Base-by-base conservation (phyloP, 495 filamentous ascomycete species). In the Antarctomyces pellizariae region DNA sequence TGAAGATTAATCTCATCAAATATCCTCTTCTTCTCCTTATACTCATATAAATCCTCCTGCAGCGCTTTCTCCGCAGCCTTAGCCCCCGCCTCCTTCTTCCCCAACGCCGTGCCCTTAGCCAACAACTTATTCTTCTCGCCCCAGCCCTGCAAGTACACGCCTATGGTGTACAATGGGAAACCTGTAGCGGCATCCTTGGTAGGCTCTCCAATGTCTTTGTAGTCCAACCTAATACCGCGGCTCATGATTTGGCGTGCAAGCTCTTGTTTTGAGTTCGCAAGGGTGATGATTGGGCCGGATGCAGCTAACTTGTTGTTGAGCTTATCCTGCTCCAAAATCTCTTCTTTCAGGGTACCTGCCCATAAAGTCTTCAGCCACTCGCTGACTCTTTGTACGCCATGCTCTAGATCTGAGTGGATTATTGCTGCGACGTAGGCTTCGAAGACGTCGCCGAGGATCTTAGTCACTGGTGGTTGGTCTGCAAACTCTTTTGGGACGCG, bases 371-470 rank as follows among this genome's bases (percentile, higher is more conserved):
- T 62, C 25, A 92, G 43, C 77, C 78, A 92, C 13, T 56, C 35
- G 28, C 70, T 56, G 5, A 54, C 70, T 9, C 51, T 53, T 26
- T 41, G 32, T 26, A 73, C 59, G 4, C 79, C 79, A 22, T 62
- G 38, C 7, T 39, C 45, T 0, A 64, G 49, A 39, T 75, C 57
- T 7, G 67, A 67, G 5, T 79, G 46, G 23, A 89, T 58, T 13
- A 77, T 43, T 7, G 75, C 80, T 11, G 76, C 82, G 6, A 82
- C 62, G 44, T 84, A 90, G 1, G 82, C 71, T 46, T 92, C 82
- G 41, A 92, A 83, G 5, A 92, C 59, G 45, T 92, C 82, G 5
- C 67, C 82, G 25, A 68, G 50, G 10, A 71, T 64, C 44, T 92
- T 92, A 14, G 37, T 49, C 16, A 52, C 18, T 28, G 26, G n/a